Conservation (phyloP, 305 asterid genomes). For the Andrographis paniculata region DNA sequence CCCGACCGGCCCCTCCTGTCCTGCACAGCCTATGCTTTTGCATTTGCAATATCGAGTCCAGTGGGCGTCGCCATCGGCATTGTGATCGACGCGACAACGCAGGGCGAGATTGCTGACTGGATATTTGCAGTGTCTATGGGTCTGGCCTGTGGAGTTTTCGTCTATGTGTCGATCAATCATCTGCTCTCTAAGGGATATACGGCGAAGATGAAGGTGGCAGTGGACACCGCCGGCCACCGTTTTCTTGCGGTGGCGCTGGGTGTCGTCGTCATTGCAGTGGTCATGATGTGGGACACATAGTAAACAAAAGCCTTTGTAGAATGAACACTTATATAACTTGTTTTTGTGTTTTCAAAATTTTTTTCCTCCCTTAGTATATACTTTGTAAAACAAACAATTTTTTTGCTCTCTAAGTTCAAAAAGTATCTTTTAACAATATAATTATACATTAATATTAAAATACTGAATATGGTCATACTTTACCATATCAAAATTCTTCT, state of each 20-base stretch:
- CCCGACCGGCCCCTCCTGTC: slow-evolving; percentile 80
- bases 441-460: too few species aligned
- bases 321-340: too few species aligned
- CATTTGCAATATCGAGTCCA: slow-evolving; percentile 84
- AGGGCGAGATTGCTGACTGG: slow-evolving; percentile 83
- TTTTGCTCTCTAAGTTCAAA: too few species aligned
- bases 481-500: too few species aligned
- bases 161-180: slow-evolving; percentile 84
- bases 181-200: slow-evolving; percentile 61
- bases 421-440: too few species aligned
- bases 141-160: slow-evolving; percentile 77
- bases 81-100: slow-evolving; percentile 65
- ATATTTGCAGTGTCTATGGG: slow-evolving; percentile 87
- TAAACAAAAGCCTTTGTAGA: too few species aligned
- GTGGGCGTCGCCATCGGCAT: slow-evolving; percentile 79
- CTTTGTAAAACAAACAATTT: too few species aligned
- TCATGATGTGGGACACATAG: slow-evolving; percentile 88
- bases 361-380: too few species aligned
- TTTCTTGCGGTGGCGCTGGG: slow-evolving; percentile 70
- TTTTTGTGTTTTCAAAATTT: too few species aligned
- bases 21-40: slow-evolving; percentile 59
- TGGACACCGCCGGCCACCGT: slow-evolving; percentile 42
- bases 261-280: slow-evolving; percentile 76
- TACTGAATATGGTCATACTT: too few species aligned
- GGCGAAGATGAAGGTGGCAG: slow-evolving; percentile 30